A percentile compares a stretch with the other conserved stretches of the same genome.
Evolutionary conservation across 179 eudicot species (phyloP).

Genomic region (Kewa caespitosa): DNA sequence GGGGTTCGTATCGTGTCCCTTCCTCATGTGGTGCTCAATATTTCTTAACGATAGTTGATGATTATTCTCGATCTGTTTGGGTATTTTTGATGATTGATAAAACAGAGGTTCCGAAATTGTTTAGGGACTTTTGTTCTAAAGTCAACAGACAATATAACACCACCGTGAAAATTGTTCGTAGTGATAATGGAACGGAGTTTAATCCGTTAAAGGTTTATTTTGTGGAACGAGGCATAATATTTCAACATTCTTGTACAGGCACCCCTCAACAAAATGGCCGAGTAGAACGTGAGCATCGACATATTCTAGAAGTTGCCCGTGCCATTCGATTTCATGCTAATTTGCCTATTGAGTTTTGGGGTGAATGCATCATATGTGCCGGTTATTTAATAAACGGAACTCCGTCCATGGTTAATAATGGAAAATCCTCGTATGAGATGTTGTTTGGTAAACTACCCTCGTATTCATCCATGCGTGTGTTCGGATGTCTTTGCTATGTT

Average conservation of each 20-base stretch:
- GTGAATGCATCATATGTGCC: not conserved
- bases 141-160: not conserved
- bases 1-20: not conserved
- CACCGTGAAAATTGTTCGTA: not conserved
- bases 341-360: conserved; percentile 4
- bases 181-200: conserved; percentile 11
- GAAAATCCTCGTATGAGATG: not conserved
- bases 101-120: not conserved
- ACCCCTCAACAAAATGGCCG: conserved; percentile 7
- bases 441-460: not conserved
- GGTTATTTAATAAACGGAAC: not conserved
- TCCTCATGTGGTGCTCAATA: not conserved
- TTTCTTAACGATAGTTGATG: conserved; percentile 11
- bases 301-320: not conserved
- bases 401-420: not conserved
- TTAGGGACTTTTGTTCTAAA: conserved; percentile 9
- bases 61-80: not conserved
- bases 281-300: conserved; percentile 5
- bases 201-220: not conserved
- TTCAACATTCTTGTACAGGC: not conserved
- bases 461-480: not conserved
- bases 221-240: not conserved
- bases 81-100: not conserved
- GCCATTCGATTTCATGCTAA: conserved; percentile 3
- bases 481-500: conserved; percentile 10